Conservation (phyloP, 1,284 basidiomycete genomes). For the Trametes pubescens region DNA sequence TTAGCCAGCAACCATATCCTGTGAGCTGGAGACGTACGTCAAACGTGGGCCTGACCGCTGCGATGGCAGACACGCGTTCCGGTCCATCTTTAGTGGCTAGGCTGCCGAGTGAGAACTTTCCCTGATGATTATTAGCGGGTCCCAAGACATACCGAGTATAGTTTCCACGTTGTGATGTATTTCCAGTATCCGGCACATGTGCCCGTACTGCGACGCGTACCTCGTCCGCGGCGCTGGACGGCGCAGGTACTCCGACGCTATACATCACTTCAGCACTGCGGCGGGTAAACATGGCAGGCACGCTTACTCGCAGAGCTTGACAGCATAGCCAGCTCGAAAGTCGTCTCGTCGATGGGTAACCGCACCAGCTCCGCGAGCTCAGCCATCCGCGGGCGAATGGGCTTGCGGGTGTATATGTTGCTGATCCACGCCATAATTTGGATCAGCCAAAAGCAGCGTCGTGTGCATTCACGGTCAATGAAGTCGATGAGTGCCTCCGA, state of each 20-base stretch:
- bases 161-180: slow-evolving; percentile 66
- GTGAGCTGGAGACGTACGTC: slow-evolving; percentile 45
- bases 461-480: slow-evolving; percentile 74
- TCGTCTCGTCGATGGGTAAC: slow-evolving; percentile 78
- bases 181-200: slow-evolving; percentile 71
- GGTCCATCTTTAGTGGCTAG: slow-evolving; percentile 36
- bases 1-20: background rate
- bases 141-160: slow-evolving; percentile 39
- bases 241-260: slow-evolving; percentile 66
- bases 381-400: slow-evolving; percentile 39
- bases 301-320: slow-evolving; percentile 66
- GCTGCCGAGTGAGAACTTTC: background rate
- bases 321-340: slow-evolving; percentile 73
- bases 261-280: background rate
- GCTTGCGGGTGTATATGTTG: slow-evolving; percentile 43
- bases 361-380: slow-evolving; percentile 63
- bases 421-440: slow-evolving; percentile 54
- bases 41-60: slow-evolving; percentile 50
- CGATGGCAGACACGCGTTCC: slow-evolving; percentile 38
- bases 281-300: background rate
- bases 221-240: slow-evolving; percentile 64
- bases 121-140: background rate
- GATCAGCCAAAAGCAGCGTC: slow-evolving; percentile 82
- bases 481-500: slow-evolving; percentile 60
- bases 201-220: slow-evolving; percentile 74